These are phyloP conservation scores for Paecilomyces fulvus DNA, from an alignment of 2,329 filamentous ascomycete genomes.

Conservation along the genomic window DNA sequence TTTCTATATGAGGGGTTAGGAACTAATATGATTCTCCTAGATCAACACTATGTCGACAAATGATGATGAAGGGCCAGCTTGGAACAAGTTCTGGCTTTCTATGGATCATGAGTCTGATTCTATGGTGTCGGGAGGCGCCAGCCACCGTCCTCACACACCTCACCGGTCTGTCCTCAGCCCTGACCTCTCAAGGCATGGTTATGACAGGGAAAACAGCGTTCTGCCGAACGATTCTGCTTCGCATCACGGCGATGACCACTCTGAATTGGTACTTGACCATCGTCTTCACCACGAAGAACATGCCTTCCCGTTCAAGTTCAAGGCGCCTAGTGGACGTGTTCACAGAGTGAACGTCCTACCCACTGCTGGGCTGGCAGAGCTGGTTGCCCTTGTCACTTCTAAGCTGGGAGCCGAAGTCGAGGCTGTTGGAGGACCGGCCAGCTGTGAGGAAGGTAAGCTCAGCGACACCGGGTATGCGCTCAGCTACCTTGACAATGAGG, in stretches of 20 bases:
- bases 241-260: constrained; percentile 75
- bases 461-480: constrained; percentile 75
- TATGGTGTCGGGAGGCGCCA: constrained; percentile 85
- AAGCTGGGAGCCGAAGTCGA: constrained; percentile 83
- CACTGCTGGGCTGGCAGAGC: constrained; percentile 68
- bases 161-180: constrained; percentile 75
- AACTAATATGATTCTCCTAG: constrained; percentile 25
- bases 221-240: constrained; percentile 92
- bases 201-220: constrained; percentile 73
- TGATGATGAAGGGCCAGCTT: constrained; percentile 89
- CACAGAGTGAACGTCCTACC: constrained; percentile 82
- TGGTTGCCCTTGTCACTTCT: constrained; percentile 66
- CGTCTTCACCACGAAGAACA: constrained; percentile 51
- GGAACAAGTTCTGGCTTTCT: constrained; percentile 99
- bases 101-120: constrained; percentile 93
- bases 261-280: constrained; percentile 54
- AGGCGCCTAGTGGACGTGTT: constrained; percentile 88
- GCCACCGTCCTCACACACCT: constrained; percentile 60
- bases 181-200: constrained; percentile 53
- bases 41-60: constrained; percentile 84
- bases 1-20: background rate
- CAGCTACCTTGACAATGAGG: constrained; percentile 94
- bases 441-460: constrained; percentile 70
- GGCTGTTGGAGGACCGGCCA: constrained; percentile 70
- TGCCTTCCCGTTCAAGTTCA: constrained; percentile 95